Percentiles rank a stretch among this genome's conserved stretches.
These are phyloP conservation scores for Rhinocladiella mackenziei DNA, from an alignment of 2,329 filamentous ascomycete genomes.

Conservation along the genomic window DNA sequence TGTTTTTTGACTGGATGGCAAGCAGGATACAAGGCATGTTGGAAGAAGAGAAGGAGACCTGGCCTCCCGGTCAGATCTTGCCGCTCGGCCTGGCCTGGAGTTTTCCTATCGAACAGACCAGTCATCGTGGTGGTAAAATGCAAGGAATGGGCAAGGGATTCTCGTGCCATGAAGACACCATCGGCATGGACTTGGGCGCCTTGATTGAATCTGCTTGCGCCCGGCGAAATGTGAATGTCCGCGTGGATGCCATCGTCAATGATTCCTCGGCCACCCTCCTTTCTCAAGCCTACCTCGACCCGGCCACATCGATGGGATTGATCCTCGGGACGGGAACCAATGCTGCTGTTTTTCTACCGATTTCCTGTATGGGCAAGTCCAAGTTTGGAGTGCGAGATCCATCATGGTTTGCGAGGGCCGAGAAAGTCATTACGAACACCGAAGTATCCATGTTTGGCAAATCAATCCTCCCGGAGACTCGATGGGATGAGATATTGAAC, in stretches of 20 bases:
- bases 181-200: slow-evolving; percentile 57
- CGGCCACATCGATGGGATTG: slow-evolving; percentile 58
- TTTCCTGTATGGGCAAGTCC: slow-evolving; percentile 48
- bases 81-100: slow-evolving; percentile 63
- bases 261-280: slow-evolving; percentile 60
- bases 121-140: slow-evolving; percentile 53
- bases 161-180: slow-evolving; percentile 54
- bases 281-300: slow-evolving; percentile 59
- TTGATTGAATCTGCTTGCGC: slow-evolving; percentile 58
- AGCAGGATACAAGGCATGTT: slow-evolving; percentile 55
- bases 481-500: slow-evolving; percentile 61
- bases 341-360: slow-evolving; percentile 59
- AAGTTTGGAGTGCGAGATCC: slow-evolving; percentile 56
- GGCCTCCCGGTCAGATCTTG: slow-evolving; percentile 37
- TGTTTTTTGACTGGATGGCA: slow-evolving; percentile 66
- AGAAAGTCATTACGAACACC: slow-evolving; percentile 61
- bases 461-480: slow-evolving; percentile 54
- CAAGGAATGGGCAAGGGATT: slow-evolving; percentile 65
- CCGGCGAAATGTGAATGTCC: slow-evolving; percentile 52
- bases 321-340: slow-evolving; percentile 65
- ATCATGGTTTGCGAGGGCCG: slow-evolving; percentile 54
- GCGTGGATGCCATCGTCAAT: slow-evolving; percentile 61
- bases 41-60: slow-evolving; percentile 37
- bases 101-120: slow-evolving; percentile 64
- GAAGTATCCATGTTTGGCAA: slow-evolving; percentile 64